Evolutionary conservation across 1,139 yeast species (phyloP).

Genomic region (Williopsis jadinii): DNA sequence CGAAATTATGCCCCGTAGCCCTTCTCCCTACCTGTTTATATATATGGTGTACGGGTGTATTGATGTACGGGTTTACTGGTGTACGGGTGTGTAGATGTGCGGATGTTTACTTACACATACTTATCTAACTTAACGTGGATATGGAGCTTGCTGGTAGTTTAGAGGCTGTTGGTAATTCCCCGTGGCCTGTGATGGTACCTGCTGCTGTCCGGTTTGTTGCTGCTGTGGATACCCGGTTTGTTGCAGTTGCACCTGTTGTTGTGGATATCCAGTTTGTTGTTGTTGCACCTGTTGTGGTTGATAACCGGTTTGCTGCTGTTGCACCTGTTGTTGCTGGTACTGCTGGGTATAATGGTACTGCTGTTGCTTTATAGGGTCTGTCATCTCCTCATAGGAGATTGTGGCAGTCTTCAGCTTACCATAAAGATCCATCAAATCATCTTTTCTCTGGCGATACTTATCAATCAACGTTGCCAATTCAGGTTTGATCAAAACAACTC

Average conservation of each 20-base stretch:
- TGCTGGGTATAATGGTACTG: slow-evolving; percentile 10
- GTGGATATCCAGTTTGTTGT: slow-evolving; percentile 4
- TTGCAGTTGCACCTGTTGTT: slow-evolving; percentile 9
- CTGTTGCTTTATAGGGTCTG: slow-evolving; percentile 34
- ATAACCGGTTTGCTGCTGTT: slow-evolving; percentile 4
- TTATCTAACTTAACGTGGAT: not conserved
- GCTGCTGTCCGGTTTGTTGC: slow-evolving; percentile 4
- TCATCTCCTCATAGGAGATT: slow-evolving; percentile 58
- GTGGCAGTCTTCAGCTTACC: slow-evolving; percentile 64
- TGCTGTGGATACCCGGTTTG: slow-evolving; percentile 5
- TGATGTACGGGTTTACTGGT: too few relatives aligned
- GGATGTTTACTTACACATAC: too few relatives aligned
- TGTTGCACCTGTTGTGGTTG: slow-evolving; percentile 5
- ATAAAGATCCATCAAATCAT: slow-evolving; percentile 67
- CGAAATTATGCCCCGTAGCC: not conserved
- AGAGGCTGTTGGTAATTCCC: too few relatives aligned
- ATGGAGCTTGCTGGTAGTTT: not conserved
- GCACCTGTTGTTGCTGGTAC: slow-evolving; percentile 6
- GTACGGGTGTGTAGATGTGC: too few relatives aligned
- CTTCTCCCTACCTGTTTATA: too few relatives aligned
- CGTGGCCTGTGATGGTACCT: slow-evolving; percentile 6
- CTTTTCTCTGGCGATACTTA: slow-evolving; percentile 65
- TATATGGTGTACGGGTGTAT: too few relatives aligned
- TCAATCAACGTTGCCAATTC: slow-evolving; percentile 67
- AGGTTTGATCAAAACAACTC: slow-evolving; percentile 66